A percentile compares a stretch with the other conserved stretches of the same genome.
phyloP scores from a whole-genome alignment of 106 monocot species.

The Dioscorea zingiberensis region DNA sequence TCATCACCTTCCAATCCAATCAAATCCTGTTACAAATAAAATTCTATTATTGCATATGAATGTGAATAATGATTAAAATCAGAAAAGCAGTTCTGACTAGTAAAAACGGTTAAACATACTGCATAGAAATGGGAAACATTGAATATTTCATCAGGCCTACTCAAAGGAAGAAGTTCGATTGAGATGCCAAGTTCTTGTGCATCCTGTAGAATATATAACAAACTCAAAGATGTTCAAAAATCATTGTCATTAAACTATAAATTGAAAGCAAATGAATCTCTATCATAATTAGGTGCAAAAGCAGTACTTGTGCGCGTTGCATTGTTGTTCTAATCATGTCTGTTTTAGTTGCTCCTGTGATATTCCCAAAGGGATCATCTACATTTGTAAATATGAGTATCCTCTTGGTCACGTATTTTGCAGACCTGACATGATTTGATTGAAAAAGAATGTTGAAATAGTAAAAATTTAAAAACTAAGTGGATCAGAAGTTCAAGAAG shows the following conservation, averaged over 20 bases:
- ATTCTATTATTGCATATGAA: not conserved
- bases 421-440: slow-evolving; percentile 36
- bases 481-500: not conserved
- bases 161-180: slow-evolving; percentile 89
- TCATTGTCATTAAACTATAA: not conserved
- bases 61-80: not conserved
- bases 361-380: slow-evolving; percentile 82
- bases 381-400: slow-evolving; percentile 91
- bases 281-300: not conserved
- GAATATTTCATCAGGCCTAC: slow-evolving; percentile 56
- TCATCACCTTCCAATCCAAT: slow-evolving; percentile 70
- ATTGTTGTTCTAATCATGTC: slow-evolving; percentile 92
- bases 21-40: slow-evolving; percentile 40
- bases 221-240: not conserved
- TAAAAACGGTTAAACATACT: slow-evolving; percentile 29
- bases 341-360: slow-evolving; percentile 50
- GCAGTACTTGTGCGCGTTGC: slow-evolving; percentile 74
- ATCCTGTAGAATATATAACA: slow-evolving; percentile 48
- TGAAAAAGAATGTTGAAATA: not conserved
- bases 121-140: slow-evolving; percentile 73
- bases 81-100: slow-evolving; percentile 2
- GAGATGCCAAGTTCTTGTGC: slow-evolving; percentile 83
- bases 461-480: not conserved
- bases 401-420: slow-evolving; percentile 57
- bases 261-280: not conserved